Evolutionary conservation across 176 grass and related monocot genomes (phyloP), one percentile per base, ranked within the genome.

Genomic region (Metroxylon sagu): DNA sequence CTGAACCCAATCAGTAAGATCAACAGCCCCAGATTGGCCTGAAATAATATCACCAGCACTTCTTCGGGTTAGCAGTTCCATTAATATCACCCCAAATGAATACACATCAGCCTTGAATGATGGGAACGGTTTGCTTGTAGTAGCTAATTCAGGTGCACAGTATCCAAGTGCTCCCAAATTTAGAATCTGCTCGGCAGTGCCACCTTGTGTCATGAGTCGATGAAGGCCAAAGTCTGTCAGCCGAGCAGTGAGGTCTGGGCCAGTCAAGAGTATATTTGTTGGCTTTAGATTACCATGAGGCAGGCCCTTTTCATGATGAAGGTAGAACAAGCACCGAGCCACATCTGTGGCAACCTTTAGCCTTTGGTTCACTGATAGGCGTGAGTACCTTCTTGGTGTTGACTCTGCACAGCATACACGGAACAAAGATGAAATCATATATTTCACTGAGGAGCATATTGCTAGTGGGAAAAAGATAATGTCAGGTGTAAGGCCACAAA

Each of bases 1-100:
- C 64, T 98, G 94, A 23, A 98, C 88, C 94, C 94, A 98, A 71
- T 98, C 94, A 3, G 94, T 98, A 26, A 98, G 87, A 77, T 98
- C 94, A 10, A 98, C 94, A 0, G 94, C 88, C 3, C 94, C 82
- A 0, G 87, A 77, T 49, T 92, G 88, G 5, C 94, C 94, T 3
- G 88, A 98, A 81, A 98, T 98, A 60, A 98, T 93, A 70, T 98
- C 94, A 18, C 94, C 94, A 0, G 94, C 88, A 35, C 94, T 92
- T 67, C 79, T 92, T 62, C 94, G 72, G 1, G 94, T 93, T 80
- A 98, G 64, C 79, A 98, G 75, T 74, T 98, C 88, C 82, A 98
- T 58, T 1, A 92, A 64, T 15, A 98, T 75, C 53, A 93, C 94
- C 12, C 88, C 94, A 14, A 86, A 98, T 12, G 94, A 76, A n/a